Base-by-base conservation (phyloP, 2,329 filamentous ascomycete genomes). In the Talaromyces pinophilus region DNA sequence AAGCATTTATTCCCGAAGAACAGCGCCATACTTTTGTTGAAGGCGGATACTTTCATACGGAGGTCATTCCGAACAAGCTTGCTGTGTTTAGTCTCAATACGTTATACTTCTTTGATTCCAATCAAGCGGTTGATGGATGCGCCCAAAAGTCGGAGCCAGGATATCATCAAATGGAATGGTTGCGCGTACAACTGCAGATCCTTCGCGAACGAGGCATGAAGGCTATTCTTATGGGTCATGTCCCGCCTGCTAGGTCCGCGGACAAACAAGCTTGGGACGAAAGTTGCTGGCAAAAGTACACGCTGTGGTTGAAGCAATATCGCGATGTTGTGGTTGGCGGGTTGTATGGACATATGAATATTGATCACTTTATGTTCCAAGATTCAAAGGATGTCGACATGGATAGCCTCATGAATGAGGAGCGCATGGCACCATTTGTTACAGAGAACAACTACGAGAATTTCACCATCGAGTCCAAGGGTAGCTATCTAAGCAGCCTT, bases 211-310 rank as follows among this genome's bases (percentile, higher is more conserved):
- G 92, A 62, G 90, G 91, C 52, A 92, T 97, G 88, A 98, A 98
- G 80, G 95, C 91, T 15, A 97, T 99, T 62, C 80, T 99, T 63
- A 96, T 92, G 72, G 94, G 95, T 1, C 95, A 99, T 78, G 93
- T 99, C 3, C 93, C 95, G 1, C 95, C 95, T 0, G 94, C 93
- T 0, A 85, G 93, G 68, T 95, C 93, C 1, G 85, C 88, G 42
- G 90, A 88, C 79, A 98, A 98, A 82, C 86, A 88, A 73, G 88
- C 88, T 68, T 99, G 95, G 95, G 93, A 97, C 71, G 94, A 98
- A 82, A 93, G 91, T 0, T 99, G 95, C 80, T 99, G 94, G 93
- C 94, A 97, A 77, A 97, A 96, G 76, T 99, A 97, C 78, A 91
- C 92, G 0, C 81, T 98, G 3, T 98, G 93, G 92, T 81, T 94